Evolutionary conservation across 306 rosid genomes (phyloP).

Genomic region (Astragalus glycyphyllos): DNA sequence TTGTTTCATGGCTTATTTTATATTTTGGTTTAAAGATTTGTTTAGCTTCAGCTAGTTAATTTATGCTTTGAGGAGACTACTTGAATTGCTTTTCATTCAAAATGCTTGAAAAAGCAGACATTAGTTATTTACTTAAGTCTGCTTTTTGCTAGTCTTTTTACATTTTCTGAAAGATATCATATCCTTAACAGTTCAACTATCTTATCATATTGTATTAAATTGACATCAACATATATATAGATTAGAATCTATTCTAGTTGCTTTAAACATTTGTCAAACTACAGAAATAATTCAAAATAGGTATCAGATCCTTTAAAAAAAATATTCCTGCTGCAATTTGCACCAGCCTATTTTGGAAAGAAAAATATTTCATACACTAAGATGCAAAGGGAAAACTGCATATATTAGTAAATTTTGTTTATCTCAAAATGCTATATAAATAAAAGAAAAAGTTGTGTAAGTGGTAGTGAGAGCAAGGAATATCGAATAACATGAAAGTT

Average conservation of each 20-base stretch:
- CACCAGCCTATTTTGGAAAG: conserved; percentile 24
- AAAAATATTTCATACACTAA: background rate
- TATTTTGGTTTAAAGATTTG: conserved; percentile 1
- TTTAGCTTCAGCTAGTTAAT: background rate
- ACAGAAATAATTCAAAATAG: conserved; percentile 13
- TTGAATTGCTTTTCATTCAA: conserved; percentile 27
- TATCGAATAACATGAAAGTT: background rate
- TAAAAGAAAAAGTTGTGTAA: background rate
- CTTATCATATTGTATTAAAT: background rate
- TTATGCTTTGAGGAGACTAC: background rate
- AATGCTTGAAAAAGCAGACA: conserved; percentile 3
- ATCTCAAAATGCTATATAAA: no score
- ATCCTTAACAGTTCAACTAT: conserved; percentile 7
- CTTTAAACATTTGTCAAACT: conserved; percentile 34
- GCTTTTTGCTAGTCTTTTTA: background rate
- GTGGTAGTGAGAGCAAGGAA: conserved; percentile 36
- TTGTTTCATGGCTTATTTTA: conserved; percentile 15
- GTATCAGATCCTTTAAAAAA: conserved; percentile 14
- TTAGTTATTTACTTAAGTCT: conserved; percentile 3
- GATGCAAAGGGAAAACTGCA: no score
- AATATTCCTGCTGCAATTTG: conserved; percentile 12
- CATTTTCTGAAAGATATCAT: background rate
- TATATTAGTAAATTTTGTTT: no score
- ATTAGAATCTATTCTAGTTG: conserved; percentile 15
- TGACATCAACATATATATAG: background rate